Evolutionary conservation across 2,329 filamentous ascomycete genomes (phyloP), one percentile per base, ranked within the genome.

Genomic region (Aspergillus fructus): DNA sequence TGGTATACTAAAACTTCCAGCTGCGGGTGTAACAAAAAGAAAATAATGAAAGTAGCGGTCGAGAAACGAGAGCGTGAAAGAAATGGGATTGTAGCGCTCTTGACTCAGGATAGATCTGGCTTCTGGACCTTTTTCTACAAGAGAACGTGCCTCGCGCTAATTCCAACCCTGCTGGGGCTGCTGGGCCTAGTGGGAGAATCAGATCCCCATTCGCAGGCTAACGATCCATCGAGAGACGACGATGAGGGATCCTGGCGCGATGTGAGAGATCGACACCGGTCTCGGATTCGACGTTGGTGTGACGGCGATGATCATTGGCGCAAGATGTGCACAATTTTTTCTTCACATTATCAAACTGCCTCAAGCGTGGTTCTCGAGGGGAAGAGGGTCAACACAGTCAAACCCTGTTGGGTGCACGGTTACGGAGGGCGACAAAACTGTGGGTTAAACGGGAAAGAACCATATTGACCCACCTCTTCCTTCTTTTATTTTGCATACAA

Each of bases 251-350:
- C 59, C 64, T 64, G 62, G 59, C 57, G 55, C 58, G 60, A 56
- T 63, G 62, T 62, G 60, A 60, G 64, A 56, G 62, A 64, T 67
- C 59, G 61, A 69, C 66, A 57, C 61, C 58, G 51, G 59, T 49
- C 47, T 64, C 60, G 63, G 58, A 59, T 59, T 61, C 52, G 56
- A 62, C 49, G 56, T 53, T 55, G 52, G 54, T 55, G 64, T 66
- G 62, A 56, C 55, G 45, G 46, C 45, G 21, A 53, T 59, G 53
- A 56, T 67, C 50, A 71, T 73, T 73, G 70, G 68, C 55, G 42
- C 41, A 62, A 51, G 55, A 53, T 58, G 58, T 33, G 47, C 48
- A 49, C 53, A 48, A 13, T 47, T 62, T 66, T 63, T 65, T 56
- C 49, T 53, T 56, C 39, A 50, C 45, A 47, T 56, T 62, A 56